Evolutionary conservation across 495 filamentous ascomycete genomes (phyloP).

Genomic region (Xylaria acuta): DNA sequence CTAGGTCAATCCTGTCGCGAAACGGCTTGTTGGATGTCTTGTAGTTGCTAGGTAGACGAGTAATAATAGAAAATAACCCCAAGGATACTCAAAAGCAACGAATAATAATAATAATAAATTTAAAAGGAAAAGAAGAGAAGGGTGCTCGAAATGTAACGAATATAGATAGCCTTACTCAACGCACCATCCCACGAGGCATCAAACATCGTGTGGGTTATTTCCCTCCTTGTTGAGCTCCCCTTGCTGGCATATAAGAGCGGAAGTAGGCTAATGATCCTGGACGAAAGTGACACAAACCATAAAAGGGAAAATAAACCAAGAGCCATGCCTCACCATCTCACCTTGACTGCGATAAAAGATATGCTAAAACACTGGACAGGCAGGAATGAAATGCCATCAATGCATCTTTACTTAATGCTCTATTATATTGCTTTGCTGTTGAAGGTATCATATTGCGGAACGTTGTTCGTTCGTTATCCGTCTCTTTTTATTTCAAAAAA

Average conservation of each 20-base stretch:
- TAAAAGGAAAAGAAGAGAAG: too few species aligned
- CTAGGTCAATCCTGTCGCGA: background rate
- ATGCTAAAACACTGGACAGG: background rate
- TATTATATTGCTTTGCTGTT: slow-evolving; percentile 38
- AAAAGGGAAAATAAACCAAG: too few species aligned
- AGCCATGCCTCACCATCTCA: background rate
- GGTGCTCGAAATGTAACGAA: background rate
- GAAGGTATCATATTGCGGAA: slow-evolving; percentile 37
- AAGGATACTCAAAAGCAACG: background rate
- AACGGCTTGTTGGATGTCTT: background rate
- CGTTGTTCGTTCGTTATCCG: slow-evolving; percentile 21
- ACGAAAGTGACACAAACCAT: background rate
- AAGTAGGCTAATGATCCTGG: background rate
- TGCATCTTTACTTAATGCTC: slow-evolving; percentile 3
- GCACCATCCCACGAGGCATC: background rate
- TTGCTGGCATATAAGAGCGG: background rate
- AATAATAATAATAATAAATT: background rate
- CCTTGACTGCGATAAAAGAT: background rate
- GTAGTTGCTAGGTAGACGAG: background rate
- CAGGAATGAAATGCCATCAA: background rate
- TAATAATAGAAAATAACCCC: background rate
- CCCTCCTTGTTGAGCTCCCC: background rate
- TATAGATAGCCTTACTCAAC: background rate
- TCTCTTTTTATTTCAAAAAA: slow-evolving; percentile 5
- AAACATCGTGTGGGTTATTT: background rate